phyloP scores from a whole-genome alignment of 2,329 filamentous ascomycete species.

The Aspergillus eucalypticola region DNA sequence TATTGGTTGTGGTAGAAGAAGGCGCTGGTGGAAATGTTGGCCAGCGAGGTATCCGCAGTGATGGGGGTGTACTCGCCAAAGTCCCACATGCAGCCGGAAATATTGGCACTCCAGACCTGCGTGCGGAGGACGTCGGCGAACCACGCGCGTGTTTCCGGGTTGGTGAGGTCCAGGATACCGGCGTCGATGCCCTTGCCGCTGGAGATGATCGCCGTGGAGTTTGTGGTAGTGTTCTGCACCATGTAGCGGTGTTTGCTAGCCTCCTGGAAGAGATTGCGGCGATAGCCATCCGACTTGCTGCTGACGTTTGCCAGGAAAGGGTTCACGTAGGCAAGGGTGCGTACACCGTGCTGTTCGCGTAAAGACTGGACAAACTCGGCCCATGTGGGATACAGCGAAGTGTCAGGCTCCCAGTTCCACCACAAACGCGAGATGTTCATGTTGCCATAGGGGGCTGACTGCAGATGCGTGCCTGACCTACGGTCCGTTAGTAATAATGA shows the following conservation, averaged over 20 bases:
- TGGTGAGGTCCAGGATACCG: constrained; percentile 41
- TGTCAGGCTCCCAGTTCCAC: constrained; percentile 45
- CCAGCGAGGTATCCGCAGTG: constrained; percentile 27
- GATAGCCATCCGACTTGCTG: neutral
- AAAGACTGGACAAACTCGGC: too few relatives aligned
- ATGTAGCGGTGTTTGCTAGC: neutral
- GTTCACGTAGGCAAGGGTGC: neutral
- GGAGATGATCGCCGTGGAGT: constrained; percentile 35
- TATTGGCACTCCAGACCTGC: constrained; percentile 23
- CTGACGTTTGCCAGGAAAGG: neutral
- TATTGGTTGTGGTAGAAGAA: too few relatives aligned
- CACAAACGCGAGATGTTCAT: constrained; percentile 38
- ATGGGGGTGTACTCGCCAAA: constrained; percentile 41
- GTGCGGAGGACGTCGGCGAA: constrained; percentile 35
- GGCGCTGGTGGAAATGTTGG: constrained; percentile 27
- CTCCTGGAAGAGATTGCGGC: constrained; percentile 2
- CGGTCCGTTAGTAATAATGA: neutral
- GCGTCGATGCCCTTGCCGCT: constrained; percentile 40
- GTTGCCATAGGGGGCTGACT: constrained; percentile 34
- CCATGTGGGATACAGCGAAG: constrained; percentile 34
- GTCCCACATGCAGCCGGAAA: constrained; percentile 38
- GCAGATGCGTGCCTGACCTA: constrained; percentile 37
- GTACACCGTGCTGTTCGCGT: too few relatives aligned
- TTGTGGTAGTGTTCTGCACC: constrained; percentile 37
- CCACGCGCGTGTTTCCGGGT: constrained; percentile 33